phyloP scores from a whole-genome alignment of 495 filamentous ascomycete genomes.

The Aspergillus steynii region DNA sequence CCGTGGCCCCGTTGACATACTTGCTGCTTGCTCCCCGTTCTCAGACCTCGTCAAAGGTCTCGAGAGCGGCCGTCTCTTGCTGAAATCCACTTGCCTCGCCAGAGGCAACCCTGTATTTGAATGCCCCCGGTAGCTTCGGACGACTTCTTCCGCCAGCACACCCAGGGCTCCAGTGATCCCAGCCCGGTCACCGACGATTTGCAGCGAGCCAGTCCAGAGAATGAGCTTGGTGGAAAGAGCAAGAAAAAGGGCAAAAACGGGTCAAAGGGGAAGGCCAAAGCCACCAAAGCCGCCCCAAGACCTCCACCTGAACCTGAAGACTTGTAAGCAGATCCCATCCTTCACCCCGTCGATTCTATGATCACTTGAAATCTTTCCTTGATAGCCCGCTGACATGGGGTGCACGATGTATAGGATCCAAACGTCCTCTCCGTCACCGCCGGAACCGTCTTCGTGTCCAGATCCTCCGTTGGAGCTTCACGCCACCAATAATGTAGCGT shows the following conservation, averaged over 20 bases:
- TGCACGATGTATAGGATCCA: conserved; percentile 24
- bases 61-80: conserved; percentile 34
- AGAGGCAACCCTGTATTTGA: conserved; percentile 40
- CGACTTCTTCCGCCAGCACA: conserved; percentile 46
- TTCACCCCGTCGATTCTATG: not conserved
- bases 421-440: conserved; percentile 30
- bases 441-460: conserved; percentile 40
- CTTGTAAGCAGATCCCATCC: conserved; percentile 36
- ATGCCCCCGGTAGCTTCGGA: conserved; percentile 52
- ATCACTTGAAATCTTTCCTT: not conserved
- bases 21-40: conserved; percentile 33
- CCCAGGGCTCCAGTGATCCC: conserved; percentile 42
- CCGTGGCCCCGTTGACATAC: conserved; percentile 9
- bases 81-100: conserved; percentile 21
- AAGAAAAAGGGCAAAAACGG: conserved; percentile 50
- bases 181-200: conserved; percentile 30
- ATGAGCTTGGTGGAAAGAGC: conserved; percentile 44
- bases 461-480: conserved; percentile 29
- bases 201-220: conserved; percentile 30
- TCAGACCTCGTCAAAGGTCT: conserved; percentile 37
- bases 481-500: conserved; percentile 34
- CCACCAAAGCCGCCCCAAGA: conserved; percentile 35
- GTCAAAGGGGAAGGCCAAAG: conserved; percentile 40
- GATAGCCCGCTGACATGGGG: not conserved
- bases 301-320: conserved; percentile 42